Evolutionary conservation across 75 land plant species (phyloP).

Genomic region (Adiantum capillusveneris): DNA sequence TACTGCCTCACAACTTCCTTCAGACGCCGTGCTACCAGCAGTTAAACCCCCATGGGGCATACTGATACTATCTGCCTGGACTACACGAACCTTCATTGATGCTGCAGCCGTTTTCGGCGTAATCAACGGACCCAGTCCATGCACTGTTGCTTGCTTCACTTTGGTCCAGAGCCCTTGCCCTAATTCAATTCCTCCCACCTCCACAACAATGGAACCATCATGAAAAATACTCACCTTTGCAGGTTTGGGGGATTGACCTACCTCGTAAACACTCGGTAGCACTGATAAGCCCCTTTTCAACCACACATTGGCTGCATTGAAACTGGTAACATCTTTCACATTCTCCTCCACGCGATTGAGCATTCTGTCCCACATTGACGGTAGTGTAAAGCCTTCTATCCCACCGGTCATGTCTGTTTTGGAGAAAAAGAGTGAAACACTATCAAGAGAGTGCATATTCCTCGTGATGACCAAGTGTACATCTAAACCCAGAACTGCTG

Average conservation of each 20-base stretch:
- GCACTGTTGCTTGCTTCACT: constrained; percentile 75
- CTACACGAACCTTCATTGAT: constrained; percentile 40
- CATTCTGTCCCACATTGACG: constrained; percentile 51
- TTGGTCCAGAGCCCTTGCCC: constrained; percentile 95
- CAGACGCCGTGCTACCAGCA: constrained; percentile 84
- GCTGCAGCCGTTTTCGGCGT: constrained; percentile 4
- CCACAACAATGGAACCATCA: constrained; percentile 83
- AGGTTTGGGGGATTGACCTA: constrained; percentile 32
- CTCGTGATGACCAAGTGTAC: constrained; percentile 37
- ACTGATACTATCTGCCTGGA: constrained; percentile 79
- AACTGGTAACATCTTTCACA: constrained; percentile 23
- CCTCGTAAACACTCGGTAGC: constrained; percentile 48
- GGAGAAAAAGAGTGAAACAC: constrained; percentile 37
- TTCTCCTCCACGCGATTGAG: constrained; percentile 13
- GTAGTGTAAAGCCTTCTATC: constrained; percentile 49
- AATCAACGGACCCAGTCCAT: constrained; percentile 48
- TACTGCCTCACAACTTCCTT: constrained; percentile 83
- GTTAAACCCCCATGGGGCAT: constrained; percentile 75
- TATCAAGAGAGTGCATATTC: constrained; percentile 55
- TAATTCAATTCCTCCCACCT: constrained; percentile 86
- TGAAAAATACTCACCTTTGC: constrained; percentile 70
- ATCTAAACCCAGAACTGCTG: constrained; percentile 46
- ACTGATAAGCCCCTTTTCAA: constrained; percentile 65
- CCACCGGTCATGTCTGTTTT: constrained; percentile 22
- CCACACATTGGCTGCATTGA: constrained; percentile 55